Evolutionary conservation across 1,139 yeast species (phyloP), one percentile per base, ranked within the genome.

Genomic region (Blastobotrys proliferans): DNA sequence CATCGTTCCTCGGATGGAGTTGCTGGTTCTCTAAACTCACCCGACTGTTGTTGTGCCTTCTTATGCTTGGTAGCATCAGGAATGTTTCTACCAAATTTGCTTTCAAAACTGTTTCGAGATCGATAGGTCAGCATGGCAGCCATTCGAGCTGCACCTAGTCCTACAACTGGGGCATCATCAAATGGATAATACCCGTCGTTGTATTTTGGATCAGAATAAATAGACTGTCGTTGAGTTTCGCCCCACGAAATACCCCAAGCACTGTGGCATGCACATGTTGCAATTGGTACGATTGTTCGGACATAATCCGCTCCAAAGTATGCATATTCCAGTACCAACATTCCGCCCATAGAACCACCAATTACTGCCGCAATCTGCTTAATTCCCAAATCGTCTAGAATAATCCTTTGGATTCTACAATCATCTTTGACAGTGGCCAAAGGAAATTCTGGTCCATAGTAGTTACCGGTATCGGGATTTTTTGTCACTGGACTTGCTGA

Each of bases 241-340:
- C 95, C 92, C 98, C 98, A 92, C 3, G 96, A 85, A 44, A 92
- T 92, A 55, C 97, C 92, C 98, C 98, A 92, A 0, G 98, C 98
- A 6, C 95, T 84, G 35, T 92, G 94, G 57, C 94, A 73, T 0
- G 97, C 97, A 33, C 94, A 80, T 0, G 98, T 90, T 2, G 98
- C 98, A 45, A 92, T 68, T 0, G 97, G 94, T 18, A 92, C 81
- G 20, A 86, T 72, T 28, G 77, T 69, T 47, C 75, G 74, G 16
- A 92, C 95, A 57, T 79, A 92, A 3, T 71, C 74, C 1, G 73
- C 66, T n/a, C 86, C 83, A 52, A 77, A 83, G 58, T 78, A 83
- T 2, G 83, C 80, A 45, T 90, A 92, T 62, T 92, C 98, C 52
- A 92, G 67, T 0, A 92, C 90, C 41, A 88, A 68, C 98, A 92